Conservation (phyloP, 1,284 basidiomycete genomes). For the Cryptococcus amylolentus region DNA sequence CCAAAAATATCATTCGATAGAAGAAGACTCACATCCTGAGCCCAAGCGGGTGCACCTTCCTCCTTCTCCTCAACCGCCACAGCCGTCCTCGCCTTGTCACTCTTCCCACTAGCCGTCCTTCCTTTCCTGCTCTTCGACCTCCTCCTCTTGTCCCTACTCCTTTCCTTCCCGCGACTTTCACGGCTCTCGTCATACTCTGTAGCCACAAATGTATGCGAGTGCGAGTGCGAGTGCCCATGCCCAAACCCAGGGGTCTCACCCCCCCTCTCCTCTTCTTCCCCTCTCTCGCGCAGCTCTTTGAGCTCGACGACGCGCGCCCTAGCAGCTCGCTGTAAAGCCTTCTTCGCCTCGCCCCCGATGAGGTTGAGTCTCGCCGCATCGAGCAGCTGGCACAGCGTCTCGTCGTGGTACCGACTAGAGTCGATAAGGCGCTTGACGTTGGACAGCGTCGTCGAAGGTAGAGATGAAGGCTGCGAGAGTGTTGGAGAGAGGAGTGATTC, state of each 20-base stretch:
- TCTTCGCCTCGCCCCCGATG: slow-evolving; percentile 46
- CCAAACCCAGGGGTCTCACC: background rate
- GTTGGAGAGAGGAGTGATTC: too few species aligned
- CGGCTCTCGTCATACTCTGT: slow-evolving; percentile 1
- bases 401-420: slow-evolving; percentile 46
- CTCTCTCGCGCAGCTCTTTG: slow-evolving; percentile 28
- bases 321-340: slow-evolving; percentile 44
- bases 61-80: background rate
- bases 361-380: slow-evolving; percentile 42
- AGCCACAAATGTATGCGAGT: background rate
- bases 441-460: slow-evolving; percentile 35
- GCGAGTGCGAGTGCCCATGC: too few species aligned
- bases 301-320: slow-evolving; percentile 45
- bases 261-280: slow-evolving; percentile 10
- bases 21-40: slow-evolving; percentile 26
- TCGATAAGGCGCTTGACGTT: slow-evolving; percentile 38
- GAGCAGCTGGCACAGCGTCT: slow-evolving; percentile 47
- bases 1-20: background rate
- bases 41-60: slow-evolving; percentile 30
- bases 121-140: slow-evolving; percentile 2
- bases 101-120: slow-evolving; percentile 1
- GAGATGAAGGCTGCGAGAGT: slow-evolving; percentile 10
- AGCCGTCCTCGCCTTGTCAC: slow-evolving; percentile 8
- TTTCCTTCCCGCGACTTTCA: background rate
- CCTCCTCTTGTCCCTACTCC: slow-evolving; percentile 3